A percentile compares a stretch with the other conserved stretches of the same genome.
These are phyloP conservation scores for Aspergillus mulundensis DNA, from an alignment of 495 filamentous ascomycete genomes.

Conservation along the genomic window DNA sequence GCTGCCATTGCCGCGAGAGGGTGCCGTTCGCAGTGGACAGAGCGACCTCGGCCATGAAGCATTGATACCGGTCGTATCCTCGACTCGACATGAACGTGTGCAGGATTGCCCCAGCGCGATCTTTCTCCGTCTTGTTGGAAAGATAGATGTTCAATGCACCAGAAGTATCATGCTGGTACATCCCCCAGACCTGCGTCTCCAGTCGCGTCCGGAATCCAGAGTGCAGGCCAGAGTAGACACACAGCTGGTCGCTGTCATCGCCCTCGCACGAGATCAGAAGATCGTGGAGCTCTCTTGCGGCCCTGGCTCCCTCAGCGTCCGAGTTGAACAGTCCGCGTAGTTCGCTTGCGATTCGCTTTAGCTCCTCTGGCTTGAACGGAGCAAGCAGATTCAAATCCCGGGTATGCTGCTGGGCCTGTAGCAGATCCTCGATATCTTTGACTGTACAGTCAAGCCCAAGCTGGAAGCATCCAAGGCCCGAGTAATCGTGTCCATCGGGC, in stretches of 20 bases:
- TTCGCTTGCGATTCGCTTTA: slow-evolving; percentile 3
- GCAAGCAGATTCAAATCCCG: slow-evolving; percentile 14
- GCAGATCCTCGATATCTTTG: slow-evolving; percentile 14
- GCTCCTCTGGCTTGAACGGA: slow-evolving; percentile 8
- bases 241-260: slow-evolving; percentile 9
- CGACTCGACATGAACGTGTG: slow-evolving; percentile 44
- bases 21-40: slow-evolving; percentile 21
- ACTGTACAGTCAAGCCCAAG: slow-evolving; percentile 15
- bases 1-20: slow-evolving; percentile 16
- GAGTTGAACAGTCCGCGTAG: slow-evolving; percentile 6
- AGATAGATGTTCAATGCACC: slow-evolving; percentile 13
- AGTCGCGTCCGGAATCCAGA: slow-evolving; percentile 17
- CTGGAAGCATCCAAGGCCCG: slow-evolving; percentile 19
- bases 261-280: slow-evolving; percentile 9
- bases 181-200: slow-evolving; percentile 15
- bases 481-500: slow-evolving; percentile 10
- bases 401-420: slow-evolving; percentile 15
- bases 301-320: not conserved
- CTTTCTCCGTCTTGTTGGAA: slow-evolving; percentile 10
- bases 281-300: slow-evolving; percentile 5
- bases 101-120: slow-evolving; percentile 10
- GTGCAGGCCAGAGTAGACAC: slow-evolving; percentile 16
- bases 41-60: slow-evolving; percentile 38
- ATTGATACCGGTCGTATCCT: slow-evolving; percentile 35
- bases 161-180: slow-evolving; percentile 9